Evolutionary conservation across 2,329 filamentous ascomycete genomes (phyloP), one percentile per base, ranked within the genome.

Genomic region (Anisogramma anomala): DNA sequence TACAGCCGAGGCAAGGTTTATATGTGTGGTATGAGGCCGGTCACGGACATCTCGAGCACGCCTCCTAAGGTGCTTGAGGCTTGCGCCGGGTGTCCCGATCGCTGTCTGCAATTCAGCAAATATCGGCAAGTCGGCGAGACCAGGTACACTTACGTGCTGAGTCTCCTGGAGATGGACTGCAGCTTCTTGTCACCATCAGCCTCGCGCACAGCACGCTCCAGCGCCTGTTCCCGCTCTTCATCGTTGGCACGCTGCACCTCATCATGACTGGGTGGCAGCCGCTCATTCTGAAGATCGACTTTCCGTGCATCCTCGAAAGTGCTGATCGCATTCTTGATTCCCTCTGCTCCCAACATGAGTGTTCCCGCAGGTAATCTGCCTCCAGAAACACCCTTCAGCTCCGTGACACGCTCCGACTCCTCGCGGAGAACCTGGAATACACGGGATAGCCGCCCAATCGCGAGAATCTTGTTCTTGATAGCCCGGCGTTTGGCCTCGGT

Each of bases 401-500:
- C 91, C 28, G 89, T 95, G 42, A 98, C 88, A 54, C 83, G 79
- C 69, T 98, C 91, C 2, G 88, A 94, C 64, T 98, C 91, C 65
- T 98, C 91, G 55, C 91, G 86, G 53, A 98, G 66, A 37, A 98
- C 91, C 61, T 98, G 91, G 80, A 98, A 98, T 47, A 98, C 91
- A 54, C 91, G 84, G 27, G 91, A 96, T 50, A 98, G 72, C 52
- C 91, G 85, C 22, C 91, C 91, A 56, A 98, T 98, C 46, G 91
- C 91, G 53, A 98, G 69, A 57, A 98, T 96, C 72, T 98, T 98
- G 79, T 98, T 98, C 74, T 96, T 96, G 74, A 98, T 94, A 3
- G 88, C 88, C 33, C 88, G 81, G 56, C 91, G 77, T 73, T 95
- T 96, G 70, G 82, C 89, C 59, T 98, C 91, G 53, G 82, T 85